Base-by-base conservation (phyloP, 2,329 filamentous ascomycete genomes). In the Aureobasidium vineae region DNA sequence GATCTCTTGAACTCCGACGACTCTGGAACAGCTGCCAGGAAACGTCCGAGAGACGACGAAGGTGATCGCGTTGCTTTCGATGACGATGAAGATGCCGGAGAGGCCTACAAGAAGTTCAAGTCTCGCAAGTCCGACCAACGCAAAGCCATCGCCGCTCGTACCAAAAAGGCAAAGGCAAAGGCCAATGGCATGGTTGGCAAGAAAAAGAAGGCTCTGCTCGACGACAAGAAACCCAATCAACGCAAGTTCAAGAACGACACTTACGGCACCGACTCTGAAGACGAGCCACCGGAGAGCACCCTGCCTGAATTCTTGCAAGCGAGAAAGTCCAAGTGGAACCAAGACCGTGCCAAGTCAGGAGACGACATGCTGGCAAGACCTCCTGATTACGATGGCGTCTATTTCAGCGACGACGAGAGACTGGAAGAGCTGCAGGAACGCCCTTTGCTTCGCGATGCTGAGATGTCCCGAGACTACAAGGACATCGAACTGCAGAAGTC, bases 401-500 rank as follows among this genome's bases (percentile, higher is more conserved):
- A 90, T 11, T 93, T 97, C 70, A 90, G 88, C 0, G 90, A 92
- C 60, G 84, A 89, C 68, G 86, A 89, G 61, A 78, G 79, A 5
- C 75, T 89, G 38, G 85, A 85, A 68, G 80, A 86, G 13, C 75
- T 91, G 15, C 79, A 84, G 64, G 88, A 93, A 75, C 88, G 88
- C 63, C 94, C 94, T 0, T 79, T 84, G 1, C 90, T 98, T 63
- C 77, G 79, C 75, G 83, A 72, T 2, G 79, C 90, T 63, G 87
- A 85, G 61, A 88, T 90, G 0, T 89, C 85, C 40, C 84, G 88
- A 16, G 81, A 83, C 0, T 93, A 95, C 76, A 82, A 88, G 71
- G 91, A 96, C 69, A 88, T 97, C 56, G 81, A 86, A 53, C 81
- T 98, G 28, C 84, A 85, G 16, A 87, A 88, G 70, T 96, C 93